A percentile compares a stretch with the other conserved stretches of the same genome.
Conservation (phyloP, 164 flowering plant genomes). For the Stephania japonica region DNA sequence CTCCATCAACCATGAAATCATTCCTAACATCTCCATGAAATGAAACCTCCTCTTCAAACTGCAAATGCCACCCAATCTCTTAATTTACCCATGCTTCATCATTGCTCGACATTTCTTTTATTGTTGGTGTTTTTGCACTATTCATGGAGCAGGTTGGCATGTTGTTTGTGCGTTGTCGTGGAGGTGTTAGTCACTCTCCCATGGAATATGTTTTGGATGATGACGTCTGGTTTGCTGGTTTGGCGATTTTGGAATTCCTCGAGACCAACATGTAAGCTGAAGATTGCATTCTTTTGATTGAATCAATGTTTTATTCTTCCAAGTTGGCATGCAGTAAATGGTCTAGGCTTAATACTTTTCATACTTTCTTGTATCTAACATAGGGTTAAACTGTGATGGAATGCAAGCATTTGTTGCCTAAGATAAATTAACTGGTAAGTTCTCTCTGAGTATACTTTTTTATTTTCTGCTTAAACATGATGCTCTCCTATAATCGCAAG, state of each 20-base stretch:
- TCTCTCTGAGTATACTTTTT: not conserved
- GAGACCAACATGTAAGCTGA: slow-evolving; percentile 38
- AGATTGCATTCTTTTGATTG: not conserved
- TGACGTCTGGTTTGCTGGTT: slow-evolving; percentile 90
- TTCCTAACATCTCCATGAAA: too few relatives aligned
- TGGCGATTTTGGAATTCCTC: slow-evolving; percentile 67
- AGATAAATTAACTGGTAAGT: not conserved
- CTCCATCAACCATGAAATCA: too few relatives aligned
- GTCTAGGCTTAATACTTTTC: not conserved
- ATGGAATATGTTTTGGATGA: slow-evolving; percentile 80
- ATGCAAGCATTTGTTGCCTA: not conserved
- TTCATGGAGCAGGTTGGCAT: slow-evolving; percentile 61
- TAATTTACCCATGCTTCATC: too few relatives aligned
- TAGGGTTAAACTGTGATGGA: not conserved
- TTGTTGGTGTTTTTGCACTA: slow-evolving; percentile 5
- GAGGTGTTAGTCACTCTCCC: slow-evolving; percentile 95
- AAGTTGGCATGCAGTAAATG: not conserved
- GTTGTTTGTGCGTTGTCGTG: slow-evolving; percentile 95
- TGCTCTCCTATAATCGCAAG: not conserved
- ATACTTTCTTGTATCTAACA: not conserved
- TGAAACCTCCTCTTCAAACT: too few relatives aligned
- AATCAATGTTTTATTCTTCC: not conserved
- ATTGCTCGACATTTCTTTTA: not conserved
- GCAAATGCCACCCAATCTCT: too few relatives aligned
- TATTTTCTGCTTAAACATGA: not conserved